Evolutionary conservation across 2,329 filamentous ascomycete species (phyloP), one percentile per base, ranked within the genome.

Genomic region (Akanthomyces uredinophilus): DNA sequence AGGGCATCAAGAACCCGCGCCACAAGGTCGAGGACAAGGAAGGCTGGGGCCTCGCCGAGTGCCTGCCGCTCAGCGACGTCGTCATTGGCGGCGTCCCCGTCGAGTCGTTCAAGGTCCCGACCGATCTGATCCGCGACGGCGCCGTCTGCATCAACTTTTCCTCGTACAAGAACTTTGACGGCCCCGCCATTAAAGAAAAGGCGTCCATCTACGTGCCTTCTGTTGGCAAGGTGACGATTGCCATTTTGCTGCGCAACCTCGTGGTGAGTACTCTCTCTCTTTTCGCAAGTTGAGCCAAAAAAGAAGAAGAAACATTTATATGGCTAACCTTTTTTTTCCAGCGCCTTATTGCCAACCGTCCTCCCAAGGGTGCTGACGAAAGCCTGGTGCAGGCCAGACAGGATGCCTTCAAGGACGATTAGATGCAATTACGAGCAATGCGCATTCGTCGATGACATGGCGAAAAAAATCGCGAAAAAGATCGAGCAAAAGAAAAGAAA

Each of bases 81-180:
- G 89, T 99, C 65, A 96, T 99, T 70, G 90, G 90, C 60, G 95
- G 95, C 66, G 95, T 99, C 2, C 95, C 95, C 0, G 86, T 87
- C 27, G 90, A 96, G 66, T 85, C 82, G 64, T 99, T 89, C 83
- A 97, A 98, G 80, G 90, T 99, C 29, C 91, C 93, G 6, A 89
- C 88, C 4, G 85, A 91, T 57, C 79, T 95, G 65, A 81, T 99
- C 70, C 86, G 92, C 52, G 91, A 96, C 62, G 95, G 95, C 53
- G 93, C 91, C 35, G 91, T 96, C n/a, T 99, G 95, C 81, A 93
- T 99, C 79, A 99, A 99, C 78, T 98, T 99, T 75, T 96, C 92
- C 8, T 96, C 91, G 57, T 92, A 90, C 76, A 91, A 93, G 80
- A 98, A 99, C 78, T 98, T 98, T 76, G 88, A 88, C 64, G 83